Conservation (phyloP, 192 early-diverging fungal species). For the Spizellomyces punctatus region DNA sequence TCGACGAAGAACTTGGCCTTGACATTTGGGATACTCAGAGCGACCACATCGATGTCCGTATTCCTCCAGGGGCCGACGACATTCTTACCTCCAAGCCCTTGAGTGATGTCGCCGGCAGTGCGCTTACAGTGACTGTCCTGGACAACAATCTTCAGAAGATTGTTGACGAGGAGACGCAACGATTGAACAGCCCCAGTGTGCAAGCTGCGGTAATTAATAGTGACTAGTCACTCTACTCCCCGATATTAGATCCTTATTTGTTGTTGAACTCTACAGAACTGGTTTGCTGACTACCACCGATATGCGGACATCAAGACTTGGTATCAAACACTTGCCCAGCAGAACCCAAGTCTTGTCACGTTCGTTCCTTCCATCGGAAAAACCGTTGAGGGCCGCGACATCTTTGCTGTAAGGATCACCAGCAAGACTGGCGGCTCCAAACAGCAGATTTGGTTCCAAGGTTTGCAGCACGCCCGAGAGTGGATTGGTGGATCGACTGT, state of each 20-base stretch:
- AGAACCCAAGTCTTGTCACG: constrained; percentile 51
- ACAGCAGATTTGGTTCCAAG: constrained; percentile 45
- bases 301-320: constrained; percentile 52
- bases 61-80: constrained; percentile 14
- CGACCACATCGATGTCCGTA: constrained; percentile 16
- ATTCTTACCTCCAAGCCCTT: not conserved
- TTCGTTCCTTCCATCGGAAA: constrained; percentile 64
- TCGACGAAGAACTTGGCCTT: constrained; percentile 7
- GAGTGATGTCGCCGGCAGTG: not conserved
- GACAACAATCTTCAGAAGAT: constrained; percentile 17
- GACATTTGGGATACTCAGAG: constrained; percentile 23
- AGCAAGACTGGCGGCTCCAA: constrained; percentile 36
- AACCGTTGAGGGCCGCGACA: constrained; percentile 55
- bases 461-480: constrained; percentile 58
- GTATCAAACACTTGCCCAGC: constrained; percentile 47
- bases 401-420: constrained; percentile 59
- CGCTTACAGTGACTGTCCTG: constrained; percentile 4
- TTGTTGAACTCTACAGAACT: constrained; percentile 18
- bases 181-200: not conserved
- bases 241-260: not conserved
- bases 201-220: constrained; percentile 2
- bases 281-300: constrained; percentile 56
- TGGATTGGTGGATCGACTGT: constrained; percentile 56
- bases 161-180: constrained; percentile 11
- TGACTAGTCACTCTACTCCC: not conserved